A percentile compares a stretch with the other conserved stretches of the same genome.
These are phyloP conservation scores for Ogataea zsoltii DNA, from an alignment of 805 yeast genomes.

Conservation along the genomic window DNA sequence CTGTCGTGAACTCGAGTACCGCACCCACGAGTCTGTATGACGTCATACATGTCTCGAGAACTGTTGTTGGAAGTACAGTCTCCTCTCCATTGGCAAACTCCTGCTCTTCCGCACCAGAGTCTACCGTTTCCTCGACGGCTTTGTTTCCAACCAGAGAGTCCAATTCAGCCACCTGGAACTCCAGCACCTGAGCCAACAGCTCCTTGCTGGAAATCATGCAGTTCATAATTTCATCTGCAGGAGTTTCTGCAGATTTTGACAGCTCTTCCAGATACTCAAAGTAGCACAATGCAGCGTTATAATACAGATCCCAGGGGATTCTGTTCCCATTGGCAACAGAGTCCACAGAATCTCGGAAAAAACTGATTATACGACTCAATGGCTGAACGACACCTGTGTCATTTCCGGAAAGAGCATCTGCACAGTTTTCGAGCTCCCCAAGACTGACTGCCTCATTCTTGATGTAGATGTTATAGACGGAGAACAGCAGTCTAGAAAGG, in stretches of 20 bases:
- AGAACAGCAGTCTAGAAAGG: conserved; percentile 56
- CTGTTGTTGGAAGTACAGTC: conserved; percentile 27
- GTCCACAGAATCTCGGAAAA: conserved; percentile 40
- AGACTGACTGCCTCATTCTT: conserved; percentile 47
- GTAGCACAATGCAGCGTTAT: conserved; percentile 48
- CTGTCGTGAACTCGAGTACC: conserved; percentile 27
- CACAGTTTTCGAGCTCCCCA: conserved; percentile 34
- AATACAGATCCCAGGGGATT: conserved; percentile 44
- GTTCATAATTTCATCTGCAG: conserved; percentile 18
- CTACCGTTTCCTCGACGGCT: background rate
- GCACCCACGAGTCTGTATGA: conserved; percentile 28
- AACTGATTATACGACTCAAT: conserved; percentile 35
- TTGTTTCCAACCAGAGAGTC: conserved; percentile 26
- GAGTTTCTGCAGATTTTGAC: conserved; percentile 22
- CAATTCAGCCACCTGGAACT: conserved; percentile 22
- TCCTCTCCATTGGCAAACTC: conserved; percentile 20
- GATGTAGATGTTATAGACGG: conserved; percentile 53
- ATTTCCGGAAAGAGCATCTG: conserved; percentile 31
- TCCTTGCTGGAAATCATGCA: conserved; percentile 22
- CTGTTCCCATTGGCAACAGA: conserved; percentile 10
- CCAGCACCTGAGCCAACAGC: conserved; percentile 32
- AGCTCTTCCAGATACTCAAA: conserved; percentile 46
- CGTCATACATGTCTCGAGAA: conserved; percentile 30
- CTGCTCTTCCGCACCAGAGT: conserved; percentile 5
- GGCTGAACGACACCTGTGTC: conserved; percentile 41